These are phyloP conservation scores for Lepiota brunneoincarnata DNA, from an alignment of 768 basidiomycete species.

Conservation along the genomic window DNA sequence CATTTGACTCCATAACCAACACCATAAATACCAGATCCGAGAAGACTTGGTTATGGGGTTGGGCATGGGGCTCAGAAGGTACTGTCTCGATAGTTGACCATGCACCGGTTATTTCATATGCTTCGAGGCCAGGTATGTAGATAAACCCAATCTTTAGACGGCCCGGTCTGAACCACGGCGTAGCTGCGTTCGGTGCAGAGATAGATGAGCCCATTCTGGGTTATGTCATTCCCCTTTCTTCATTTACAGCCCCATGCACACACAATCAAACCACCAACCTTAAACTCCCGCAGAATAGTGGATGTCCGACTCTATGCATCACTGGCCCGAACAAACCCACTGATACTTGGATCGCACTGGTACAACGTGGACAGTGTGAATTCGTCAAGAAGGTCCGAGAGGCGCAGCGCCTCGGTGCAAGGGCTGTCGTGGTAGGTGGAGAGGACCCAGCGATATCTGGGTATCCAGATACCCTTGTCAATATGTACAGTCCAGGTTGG, in stretches of 20 bases:
- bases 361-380: slow-evolving; percentile 86
- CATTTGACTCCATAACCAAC: slow-evolving; percentile 26
- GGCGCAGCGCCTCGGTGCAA: slow-evolving; percentile 73
- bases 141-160: slow-evolving; percentile 4
- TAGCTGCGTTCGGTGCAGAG: slow-evolving; percentile 75
- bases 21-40: slow-evolving; percentile 45
- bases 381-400: slow-evolving; percentile 87
- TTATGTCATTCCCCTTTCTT: slow-evolving; percentile 68
- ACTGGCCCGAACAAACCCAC: slow-evolving; percentile 53
- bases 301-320: slow-evolving; percentile 69
- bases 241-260: slow-evolving; percentile 57
- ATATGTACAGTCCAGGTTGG: slow-evolving; percentile 90
- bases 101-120: slow-evolving; percentile 65
- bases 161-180: not conserved
- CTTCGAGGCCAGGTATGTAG: slow-evolving; percentile 55
- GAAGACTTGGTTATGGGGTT: slow-evolving; percentile 55
- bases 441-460: slow-evolving; percentile 62
- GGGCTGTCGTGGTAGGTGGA: slow-evolving; percentile 91
- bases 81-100: slow-evolving; percentile 77
- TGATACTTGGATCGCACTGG: slow-evolving; percentile 87
- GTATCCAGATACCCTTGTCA: slow-evolving; percentile 74
- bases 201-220: slow-evolving; percentile 66
- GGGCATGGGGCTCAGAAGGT: slow-evolving; percentile 69
- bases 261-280: slow-evolving; percentile 21
- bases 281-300: slow-evolving; percentile 40